These are phyloP conservation scores for Sordaria brevicollis DNA, from an alignment of 495 filamentous ascomycete genomes.

Conservation along the genomic window DNA sequence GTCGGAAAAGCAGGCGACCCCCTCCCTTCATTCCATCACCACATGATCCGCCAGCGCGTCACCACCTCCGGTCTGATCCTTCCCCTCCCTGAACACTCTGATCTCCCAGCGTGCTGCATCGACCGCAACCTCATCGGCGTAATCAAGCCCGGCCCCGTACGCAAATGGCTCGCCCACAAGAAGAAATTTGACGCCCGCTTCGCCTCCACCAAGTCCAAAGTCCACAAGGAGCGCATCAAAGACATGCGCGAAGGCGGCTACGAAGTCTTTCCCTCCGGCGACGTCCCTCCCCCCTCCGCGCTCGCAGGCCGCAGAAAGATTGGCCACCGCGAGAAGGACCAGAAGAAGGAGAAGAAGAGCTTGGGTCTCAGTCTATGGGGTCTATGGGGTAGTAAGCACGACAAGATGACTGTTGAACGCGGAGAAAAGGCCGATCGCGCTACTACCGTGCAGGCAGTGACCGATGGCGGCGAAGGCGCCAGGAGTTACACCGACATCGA, in stretches of 20 bases:
- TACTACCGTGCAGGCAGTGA: conserved; percentile 10
- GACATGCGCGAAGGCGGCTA: conserved; percentile 57
- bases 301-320: conserved; percentile 57
- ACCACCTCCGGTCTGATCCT: conserved; percentile 64
- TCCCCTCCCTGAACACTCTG: conserved; percentile 48
- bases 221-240: conserved; percentile 58
- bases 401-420: conserved; percentile 54
- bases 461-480: conserved; percentile 27
- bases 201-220: conserved; percentile 49
- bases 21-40: conserved; percentile 61
- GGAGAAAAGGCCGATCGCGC: conserved; percentile 11
- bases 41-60: conserved; percentile 87
- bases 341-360: conserved; percentile 47
- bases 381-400: conserved; percentile 77
- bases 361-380: conserved; percentile 76
- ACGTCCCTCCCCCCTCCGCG: conserved; percentile 73
- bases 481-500: conserved; percentile 25
- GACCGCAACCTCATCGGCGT: conserved; percentile 57
- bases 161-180: conserved; percentile 71
- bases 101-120: conserved; percentile 53
- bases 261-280: conserved; percentile 55
- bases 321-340: conserved; percentile 31
- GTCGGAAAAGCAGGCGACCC: conserved; percentile 77
- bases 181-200: conserved; percentile 61
- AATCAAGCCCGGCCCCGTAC: conserved; percentile 67